Base-by-base conservation (phyloP, 1,284 basidiomycete species). In the Pseudozyma sp. region DNA sequence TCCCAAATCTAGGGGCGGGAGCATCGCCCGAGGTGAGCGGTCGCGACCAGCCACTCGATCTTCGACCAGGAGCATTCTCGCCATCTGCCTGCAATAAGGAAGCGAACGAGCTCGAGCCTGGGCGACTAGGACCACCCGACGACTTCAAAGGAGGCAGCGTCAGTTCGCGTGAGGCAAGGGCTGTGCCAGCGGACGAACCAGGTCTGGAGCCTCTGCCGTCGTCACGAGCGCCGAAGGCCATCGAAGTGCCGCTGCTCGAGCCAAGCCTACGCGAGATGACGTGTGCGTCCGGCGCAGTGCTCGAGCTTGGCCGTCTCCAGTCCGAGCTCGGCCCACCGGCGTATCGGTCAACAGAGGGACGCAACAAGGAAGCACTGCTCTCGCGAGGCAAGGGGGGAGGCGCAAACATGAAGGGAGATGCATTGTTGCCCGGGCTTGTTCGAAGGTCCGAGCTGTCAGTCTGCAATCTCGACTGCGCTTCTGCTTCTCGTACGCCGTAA, bases 321-420 rank as follows among this genome's bases (percentile, higher is more conserved):
- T 67, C 72, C 13, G 47, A 45, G 13, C 67, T 63, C 18, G 56
- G 18, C 3, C 39, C 57, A 35, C 59, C 57, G 14, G 57, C 64
- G 6, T 56, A 51, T 14, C 68, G 62, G 18, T 70, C 68, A 13
- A 59, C 21, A 5, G 65, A 59, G 14, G 52, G 45, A 21, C 72
- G 63, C 67, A 64, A 43, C 9, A 59, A 59, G 3, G 57, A 10
- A 35, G 45, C 39, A 45, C 60, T 59, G 52, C 59, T 66, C 39
- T 76, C 74, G 44, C 65, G 65, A 9, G 70, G 74, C 52, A 77
- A 50, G 31, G 77, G 75, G 18, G 77, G 77, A 8, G 77, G 77
- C 56, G 77, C 75, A 31, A 79, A 79, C 77, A 79, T 79, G 60
- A 79, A 79, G 2, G 77, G 77, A 39, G 77, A 79, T 13, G 73